Conservation (phyloP, 2,329 filamentous ascomycete genomes). For the Metarhizium anisopliae region DNA sequence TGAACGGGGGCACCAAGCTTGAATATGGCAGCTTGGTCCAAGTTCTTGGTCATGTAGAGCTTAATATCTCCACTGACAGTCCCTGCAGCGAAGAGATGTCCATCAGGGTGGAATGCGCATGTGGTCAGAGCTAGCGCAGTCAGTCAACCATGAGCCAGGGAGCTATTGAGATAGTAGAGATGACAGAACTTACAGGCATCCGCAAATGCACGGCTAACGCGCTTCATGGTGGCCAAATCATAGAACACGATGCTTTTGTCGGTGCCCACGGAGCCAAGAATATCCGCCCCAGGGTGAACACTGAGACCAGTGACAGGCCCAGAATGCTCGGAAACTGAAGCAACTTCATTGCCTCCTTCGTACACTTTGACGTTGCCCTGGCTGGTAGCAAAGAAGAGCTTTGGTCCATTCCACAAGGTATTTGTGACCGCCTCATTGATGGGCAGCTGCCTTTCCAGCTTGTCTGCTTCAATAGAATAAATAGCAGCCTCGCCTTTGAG, state of each 20-base stretch:
- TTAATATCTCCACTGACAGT: slow-evolving; percentile 74
- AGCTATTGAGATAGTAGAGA: background rate
- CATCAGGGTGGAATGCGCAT: slow-evolving; percentile 88
- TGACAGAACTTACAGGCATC: slow-evolving; percentile 59
- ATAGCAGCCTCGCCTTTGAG: slow-evolving; percentile 65
- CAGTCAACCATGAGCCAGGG: slow-evolving; percentile 2
- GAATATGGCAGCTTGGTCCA: slow-evolving; percentile 69
- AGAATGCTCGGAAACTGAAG: slow-evolving; percentile 70
- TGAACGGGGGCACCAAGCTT: slow-evolving; percentile 60
- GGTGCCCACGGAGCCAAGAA: slow-evolving; percentile 77
- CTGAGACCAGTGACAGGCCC: slow-evolving; percentile 71
- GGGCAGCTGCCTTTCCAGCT: slow-evolving; percentile 57
- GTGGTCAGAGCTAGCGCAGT: slow-evolving; percentile 55
- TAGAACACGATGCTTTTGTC: slow-evolving; percentile 94
- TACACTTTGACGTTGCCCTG: slow-evolving; percentile 76
- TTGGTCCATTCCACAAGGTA: slow-evolving; percentile 55
- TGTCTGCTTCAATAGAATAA: slow-evolving; percentile 62
- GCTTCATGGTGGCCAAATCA: slow-evolving; percentile 59
- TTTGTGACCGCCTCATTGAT: slow-evolving; percentile 60
- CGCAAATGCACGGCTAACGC: slow-evolving; percentile 70
- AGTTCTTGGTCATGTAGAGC: slow-evolving; percentile 78
- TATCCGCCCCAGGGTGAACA: slow-evolving; percentile 71
- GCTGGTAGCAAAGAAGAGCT: slow-evolving; percentile 63
- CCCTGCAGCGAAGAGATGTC: slow-evolving; percentile 84
- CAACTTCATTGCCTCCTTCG: slow-evolving; percentile 59